Evolutionary conservation across 1,284 basidiomycete genomes (phyloP).

Genomic region (Coniferiporia sulphurascens): DNA sequence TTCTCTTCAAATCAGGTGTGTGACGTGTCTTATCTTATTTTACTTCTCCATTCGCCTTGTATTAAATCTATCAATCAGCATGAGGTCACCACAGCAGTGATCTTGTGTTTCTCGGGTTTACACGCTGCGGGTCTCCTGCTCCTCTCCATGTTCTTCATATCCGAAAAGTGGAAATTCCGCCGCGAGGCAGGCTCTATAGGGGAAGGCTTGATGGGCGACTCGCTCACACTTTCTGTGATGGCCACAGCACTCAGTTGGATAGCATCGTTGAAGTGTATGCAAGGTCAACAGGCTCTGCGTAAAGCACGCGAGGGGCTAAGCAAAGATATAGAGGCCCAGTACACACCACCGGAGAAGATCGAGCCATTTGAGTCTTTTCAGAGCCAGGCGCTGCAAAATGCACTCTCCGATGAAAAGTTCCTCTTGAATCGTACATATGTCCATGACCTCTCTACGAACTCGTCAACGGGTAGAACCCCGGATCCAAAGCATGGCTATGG

Average conservation of each 20-base stretch:
- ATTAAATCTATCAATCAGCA: not conserved
- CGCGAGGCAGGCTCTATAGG: not conserved
- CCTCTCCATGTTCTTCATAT: not conserved
- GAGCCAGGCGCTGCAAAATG: not conserved
- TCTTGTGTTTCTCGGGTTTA: no score
- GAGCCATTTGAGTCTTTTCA: not conserved
- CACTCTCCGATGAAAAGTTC: not conserved
- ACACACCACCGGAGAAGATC: not conserved
- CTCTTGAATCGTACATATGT: not conserved
- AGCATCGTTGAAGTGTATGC: not conserved
- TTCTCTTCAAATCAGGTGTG: conserved; percentile 2
- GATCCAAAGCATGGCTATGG: no score
- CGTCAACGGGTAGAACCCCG: no score
- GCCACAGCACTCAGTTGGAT: not conserved
- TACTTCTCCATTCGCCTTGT: not conserved
- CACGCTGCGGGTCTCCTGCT: not conserved
- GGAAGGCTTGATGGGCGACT: not conserved
- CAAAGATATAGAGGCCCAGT: not conserved
- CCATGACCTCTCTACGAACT: not conserved
- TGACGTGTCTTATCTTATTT: not conserved
- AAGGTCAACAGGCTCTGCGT: not conserved
- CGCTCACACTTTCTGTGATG: not conserved
- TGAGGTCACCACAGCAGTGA: not conserved
- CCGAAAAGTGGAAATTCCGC: conserved; percentile 9
- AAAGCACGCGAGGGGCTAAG: not conserved